Percentiles rank a stretch among this genome's conserved stretches.
Evolutionary conservation across 2,329 filamentous ascomycete species (phyloP).

Genomic region (Akanthomyces lecanii): DNA sequence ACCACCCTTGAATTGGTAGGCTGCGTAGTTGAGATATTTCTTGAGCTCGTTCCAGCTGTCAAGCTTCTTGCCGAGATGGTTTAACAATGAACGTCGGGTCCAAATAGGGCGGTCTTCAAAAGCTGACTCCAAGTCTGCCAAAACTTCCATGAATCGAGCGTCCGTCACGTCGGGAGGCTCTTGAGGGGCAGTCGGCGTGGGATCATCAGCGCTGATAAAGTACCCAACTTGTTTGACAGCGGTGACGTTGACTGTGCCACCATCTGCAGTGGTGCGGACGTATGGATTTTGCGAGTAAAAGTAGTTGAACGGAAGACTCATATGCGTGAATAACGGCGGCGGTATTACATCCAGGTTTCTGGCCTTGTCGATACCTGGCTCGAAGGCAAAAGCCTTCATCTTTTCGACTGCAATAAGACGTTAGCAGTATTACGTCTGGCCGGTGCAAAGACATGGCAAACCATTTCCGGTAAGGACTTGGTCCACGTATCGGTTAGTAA

Average conservation of each 20-base stretch:
- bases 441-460: slow-evolving; percentile 31
- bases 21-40: slow-evolving; percentile 75
- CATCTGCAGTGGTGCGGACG: slow-evolving; percentile 58
- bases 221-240: slow-evolving; percentile 56
- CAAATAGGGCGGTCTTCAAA: slow-evolving; percentile 76
- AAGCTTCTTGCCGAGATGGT: slow-evolving; percentile 55
- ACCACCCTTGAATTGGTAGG: slow-evolving; percentile 88
- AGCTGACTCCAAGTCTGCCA: slow-evolving; percentile 59
- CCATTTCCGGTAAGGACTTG: slow-evolving; percentile 68
- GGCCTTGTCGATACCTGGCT: slow-evolving; percentile 55
- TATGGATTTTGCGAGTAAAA: slow-evolving; percentile 84
- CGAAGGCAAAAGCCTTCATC: slow-evolving; percentile 60
- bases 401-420: slow-evolving; percentile 40
- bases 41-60: slow-evolving; percentile 59
- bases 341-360: slow-evolving; percentile 69
- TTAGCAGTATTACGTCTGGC: not conserved
- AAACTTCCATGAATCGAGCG: slow-evolving; percentile 57
- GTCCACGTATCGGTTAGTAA: slow-evolving; percentile 67
- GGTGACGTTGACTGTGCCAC: slow-evolving; percentile 54
- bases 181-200: slow-evolving; percentile 58
- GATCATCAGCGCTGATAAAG: slow-evolving; percentile 58
- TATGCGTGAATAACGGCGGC: slow-evolving; percentile 72
- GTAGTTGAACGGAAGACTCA: slow-evolving; percentile 70
- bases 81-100: slow-evolving; percentile 78
- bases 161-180: slow-evolving; percentile 56